Evolutionary conservation across 495 filamentous ascomycete species (phyloP), one percentile per base, ranked within the genome.

Genomic region (Mycothermus thermophilus): DNA sequence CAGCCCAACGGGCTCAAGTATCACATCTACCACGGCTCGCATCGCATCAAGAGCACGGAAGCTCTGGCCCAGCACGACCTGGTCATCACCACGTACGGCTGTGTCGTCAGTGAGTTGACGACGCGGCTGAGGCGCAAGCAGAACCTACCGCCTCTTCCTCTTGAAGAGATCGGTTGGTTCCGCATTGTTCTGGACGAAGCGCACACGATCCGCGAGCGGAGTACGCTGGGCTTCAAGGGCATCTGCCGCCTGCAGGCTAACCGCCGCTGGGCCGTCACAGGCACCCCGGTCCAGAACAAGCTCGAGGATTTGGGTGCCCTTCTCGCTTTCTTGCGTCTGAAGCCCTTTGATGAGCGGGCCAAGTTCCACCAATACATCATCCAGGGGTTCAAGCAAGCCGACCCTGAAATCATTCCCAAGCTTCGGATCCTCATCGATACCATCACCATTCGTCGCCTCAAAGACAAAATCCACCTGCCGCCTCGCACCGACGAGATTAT

Each of bases 131-230:
- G 74, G 33, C 60, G 63, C 25, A 78, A 72, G 44, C 54, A 62
- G 11, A 72, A 71, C 0, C 44, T 52, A 8, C 83, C 73, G 37
- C 81, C 86, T 0, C 57, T 96, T 24, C 81, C 86, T 0, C 57
- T 96, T 24, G 71, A 74, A 22, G 63, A 75, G 42, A 77, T 87
- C 42, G 79, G 80, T 40, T 93, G 88, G 80, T 96, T 96, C 51
- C 79, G 90, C 6, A 85, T 97, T 35, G 88, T 94, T 0, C 70
- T 97, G 17, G 90, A 97, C 48, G 90, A 97, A 57, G 90, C 87
- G 10, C 90, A 97, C 59, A 79, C 77, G 48, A 95, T 97, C 44
- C 77, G 90, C 8, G 83, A 92, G 46, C 80, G 83, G 42, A 67
- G 63, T 12, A 88, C 87, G 0, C 60, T 76, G 34, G 78, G 84